Evolutionary conservation across 148 eudicot species (phyloP), one percentile per base, ranked within the genome.

Genomic region (Amaranthus palmeri): DNA sequence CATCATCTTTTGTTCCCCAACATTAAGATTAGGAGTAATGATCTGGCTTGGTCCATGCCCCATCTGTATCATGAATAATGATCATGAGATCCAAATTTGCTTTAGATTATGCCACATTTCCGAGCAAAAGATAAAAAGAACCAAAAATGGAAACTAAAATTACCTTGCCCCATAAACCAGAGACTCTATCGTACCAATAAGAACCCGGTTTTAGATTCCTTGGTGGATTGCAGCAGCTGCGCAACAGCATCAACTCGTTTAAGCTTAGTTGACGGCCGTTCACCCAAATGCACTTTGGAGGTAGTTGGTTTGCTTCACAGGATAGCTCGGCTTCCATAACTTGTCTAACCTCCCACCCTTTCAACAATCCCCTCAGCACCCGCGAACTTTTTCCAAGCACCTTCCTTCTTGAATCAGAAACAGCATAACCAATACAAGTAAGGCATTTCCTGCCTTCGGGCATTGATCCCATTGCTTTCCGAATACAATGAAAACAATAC

Each of bases 131-230:
- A 47, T 15, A 40, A 53, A 52, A 45, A 72, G 36, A 10, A 11
- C 14, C 18, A 52, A 25, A 76, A 44, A 45, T 25, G 36, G 36
- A 72, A 73, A 54, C 44, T 4, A 13, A 47, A 72, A 5, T 3
- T 78, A 95, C 98, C 92, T 89, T 89, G 80, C 98, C 98, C 98
- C 98, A 95, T 46, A 85, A 83, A 69, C 98, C 98, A 47, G 93
- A 81, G 42, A 78, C 81, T 76, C 78, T 91, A 67, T 95, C 98
- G 61, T 95, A 95, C 98, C 98, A 95, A 83, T 89, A 95, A 46
- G 51, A 83, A 55, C 97, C 97, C 0, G 93, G 96, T 64, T 69
- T 83, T 8, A 95, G 81, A 78, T 77, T 89, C 68, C 70, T 85
- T 36, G 98, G 98, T 17, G 96, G 98, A 74, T 82, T 62, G 6